Percentiles rank a stretch among this genome's conserved stretches.
phyloP scores from a whole-genome alignment of 2,329 filamentous ascomycete species.

The Colletotrichum gloeosporioides region DNA sequence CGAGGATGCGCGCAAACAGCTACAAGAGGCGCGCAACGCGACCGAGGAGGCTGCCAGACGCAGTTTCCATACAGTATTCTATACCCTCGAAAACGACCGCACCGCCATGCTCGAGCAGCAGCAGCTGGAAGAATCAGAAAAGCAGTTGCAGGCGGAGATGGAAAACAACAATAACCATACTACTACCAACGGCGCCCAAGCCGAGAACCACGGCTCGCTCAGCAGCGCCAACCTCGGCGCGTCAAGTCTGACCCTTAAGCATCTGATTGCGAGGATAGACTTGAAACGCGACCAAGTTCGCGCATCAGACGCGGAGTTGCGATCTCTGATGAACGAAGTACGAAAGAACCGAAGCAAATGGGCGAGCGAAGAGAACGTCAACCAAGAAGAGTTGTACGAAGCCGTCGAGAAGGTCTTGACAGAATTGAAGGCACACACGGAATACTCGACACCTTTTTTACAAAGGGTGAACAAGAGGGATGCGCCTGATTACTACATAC shows the following conservation, averaged over 20 bases:
- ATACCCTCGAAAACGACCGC: conserved; percentile 92
- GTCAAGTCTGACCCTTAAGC: conserved; percentile 94
- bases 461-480: conserved; percentile 96
- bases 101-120: conserved; percentile 98
- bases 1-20: conserved; percentile 89
- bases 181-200: conserved; percentile 53
- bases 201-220: conserved; percentile 82
- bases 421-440: conserved; percentile 95
- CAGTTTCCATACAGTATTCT: conserved; percentile 92
- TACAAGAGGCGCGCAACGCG: conserved; percentile 90
- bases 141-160: conserved; percentile 95
- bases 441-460: conserved; percentile 95
- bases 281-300: conserved; percentile 88
- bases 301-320: conserved; percentile 90
- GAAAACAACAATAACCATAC: conserved; percentile 66
- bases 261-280: conserved; percentile 95
- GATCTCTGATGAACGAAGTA: conserved; percentile 94
- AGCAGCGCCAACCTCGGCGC: conserved; percentile 95
- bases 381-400: conserved; percentile 97
- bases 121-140: conserved; percentile 93
- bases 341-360: conserved; percentile 98
- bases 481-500: conserved; percentile 91
- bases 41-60: conserved; percentile 88
- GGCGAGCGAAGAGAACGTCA: conserved; percentile 97
- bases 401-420: conserved; percentile 95